A percentile compares a stretch with the other conserved stretches of the same genome.
phyloP scores from a whole-genome alignment of 768 basidiomycete species.

The Pisolithus microcarpus region DNA sequence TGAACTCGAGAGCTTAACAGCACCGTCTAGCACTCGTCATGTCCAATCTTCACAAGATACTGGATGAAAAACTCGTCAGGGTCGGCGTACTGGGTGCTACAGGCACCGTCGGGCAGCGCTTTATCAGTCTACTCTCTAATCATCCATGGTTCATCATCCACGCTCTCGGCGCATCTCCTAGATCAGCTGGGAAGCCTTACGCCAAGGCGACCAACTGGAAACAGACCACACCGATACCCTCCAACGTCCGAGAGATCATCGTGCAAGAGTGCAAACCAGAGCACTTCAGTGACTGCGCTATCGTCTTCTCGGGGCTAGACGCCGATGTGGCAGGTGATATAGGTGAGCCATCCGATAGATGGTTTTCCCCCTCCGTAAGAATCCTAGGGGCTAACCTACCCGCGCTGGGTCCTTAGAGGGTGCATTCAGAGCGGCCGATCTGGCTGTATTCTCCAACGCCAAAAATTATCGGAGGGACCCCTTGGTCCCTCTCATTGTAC shows the following conservation, averaged over 20 bases:
- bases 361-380: no score
- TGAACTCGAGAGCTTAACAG: background rate
- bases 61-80: conserved; percentile 24
- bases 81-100: conserved; percentile 86
- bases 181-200: conserved; percentile 85
- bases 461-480: conserved; percentile 94
- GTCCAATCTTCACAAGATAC: conserved; percentile 15
- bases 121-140: conserved; percentile 76
- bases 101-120: conserved; percentile 93
- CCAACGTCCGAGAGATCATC: conserved; percentile 42
- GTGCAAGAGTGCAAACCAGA: conserved; percentile 74
- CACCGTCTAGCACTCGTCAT: background rate
- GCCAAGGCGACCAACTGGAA: conserved; percentile 78
- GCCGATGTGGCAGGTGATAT: conserved; percentile 92
- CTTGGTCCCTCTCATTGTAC: conserved; percentile 89
- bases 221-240: conserved; percentile 70
- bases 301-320: conserved; percentile 96
- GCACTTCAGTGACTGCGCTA: conserved; percentile 69
- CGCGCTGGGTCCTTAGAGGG: conserved; percentile 49
- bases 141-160: conserved; percentile 91
- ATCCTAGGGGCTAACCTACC: background rate
- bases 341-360: conserved; percentile 40
- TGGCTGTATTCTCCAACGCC: conserved; percentile 94
- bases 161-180: conserved; percentile 79
- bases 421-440: conserved; percentile 79